Evolutionary conservation across 306 rosid species (phyloP), one percentile per base, ranked within the genome.

Genomic region (Spatholobus suberectus): DNA sequence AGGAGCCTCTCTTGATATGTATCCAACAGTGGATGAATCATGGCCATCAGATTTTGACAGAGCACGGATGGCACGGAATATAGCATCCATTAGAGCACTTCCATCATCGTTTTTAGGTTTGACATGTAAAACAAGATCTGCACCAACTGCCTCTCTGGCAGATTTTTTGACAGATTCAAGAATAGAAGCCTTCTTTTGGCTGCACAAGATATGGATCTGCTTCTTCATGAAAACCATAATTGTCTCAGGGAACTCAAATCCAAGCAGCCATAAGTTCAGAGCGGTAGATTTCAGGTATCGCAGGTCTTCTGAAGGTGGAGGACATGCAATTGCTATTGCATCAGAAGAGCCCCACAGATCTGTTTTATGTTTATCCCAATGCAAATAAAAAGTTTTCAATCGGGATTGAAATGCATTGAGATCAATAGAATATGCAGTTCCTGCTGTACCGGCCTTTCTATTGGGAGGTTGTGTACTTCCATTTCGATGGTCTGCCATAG

Each of bases 171-270:
- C 87, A 79, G 85, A 87, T 55, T 95, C 90, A 44, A 95, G 90
- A 49, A 95, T 85, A 71, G 98, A 93, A 17, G 85, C 97, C 89
- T 95, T 95, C 89, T 93, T 95, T 70, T 90, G 91, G 87, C 98
- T 95, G 86, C 96, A 90, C 81, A 95, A 76, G 62, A 95, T 81
- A 82, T 95, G 98, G 69, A 95, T 89, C 85, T 95, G 94, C 81
- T 88, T 89, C 89, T 89, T 90, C 79, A 78, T 89, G 86, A 95
- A 93, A 26, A 93, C 99, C 94, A 95, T 90, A 20, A 95, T 90
- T 1, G 98, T 95, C 77, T 92, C 99, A 0, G 99, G 99, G 85
- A 95, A 92, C 88, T 95, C 99, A 74, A 92, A 95, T 17, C 98
- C 98, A 13, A 95, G 86, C 74, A 95, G 76, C 98, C 99, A 95